Percentiles rank a stretch among this genome's conserved stretches.
Evolutionary conservation across 352 stramenopile genomes (phyloP).

Genomic region (Plasmopara viticola): DNA sequence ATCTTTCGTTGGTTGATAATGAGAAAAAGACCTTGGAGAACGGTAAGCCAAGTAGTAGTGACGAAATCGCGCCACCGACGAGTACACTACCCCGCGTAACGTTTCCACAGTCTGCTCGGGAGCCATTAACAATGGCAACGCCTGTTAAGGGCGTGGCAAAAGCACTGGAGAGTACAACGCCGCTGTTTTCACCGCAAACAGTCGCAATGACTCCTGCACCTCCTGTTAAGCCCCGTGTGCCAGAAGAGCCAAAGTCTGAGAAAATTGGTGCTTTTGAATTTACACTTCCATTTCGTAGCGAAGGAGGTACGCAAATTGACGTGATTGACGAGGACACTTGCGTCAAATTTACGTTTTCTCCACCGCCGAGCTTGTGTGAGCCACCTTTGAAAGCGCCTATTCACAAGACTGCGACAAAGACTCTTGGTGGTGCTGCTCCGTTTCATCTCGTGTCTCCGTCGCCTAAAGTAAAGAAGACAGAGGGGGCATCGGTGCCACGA

Average conservation of each 20-base stretch:
- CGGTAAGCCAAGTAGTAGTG: constrained; percentile 23
- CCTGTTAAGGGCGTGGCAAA: constrained; percentile 14
- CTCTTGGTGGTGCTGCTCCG: constrained; percentile 23
- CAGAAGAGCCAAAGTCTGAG: constrained; percentile 13
- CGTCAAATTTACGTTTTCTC: constrained; percentile 61
- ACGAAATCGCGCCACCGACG: constrained; percentile 48
- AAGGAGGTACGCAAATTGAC: constrained; percentile 11
- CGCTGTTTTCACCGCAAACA: constrained; percentile 27
- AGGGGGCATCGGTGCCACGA: constrained; percentile 29
- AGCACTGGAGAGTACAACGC: constrained; percentile 5
- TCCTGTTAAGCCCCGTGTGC: constrained; percentile 1
- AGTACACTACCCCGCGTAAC: constrained; percentile 39
- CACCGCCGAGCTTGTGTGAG: constrained; percentile 45
- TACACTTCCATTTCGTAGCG: constrained; percentile 30
- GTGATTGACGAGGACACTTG: constrained; percentile 35
- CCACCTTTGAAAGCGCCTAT: constrained; percentile 30
- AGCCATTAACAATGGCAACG: constrained; percentile 9
- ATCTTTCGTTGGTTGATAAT: constrained; percentile 50
- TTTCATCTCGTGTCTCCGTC: constrained; percentile 67
- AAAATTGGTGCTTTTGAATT: constrained; percentile 46
- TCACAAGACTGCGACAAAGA: constrained; percentile 25
- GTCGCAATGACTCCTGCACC: constrained; percentile 35
- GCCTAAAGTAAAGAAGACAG: constrained; percentile 38
- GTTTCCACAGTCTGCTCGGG: constrained; percentile 23
- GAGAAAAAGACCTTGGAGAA: constrained; percentile 15